phyloP scores from a whole-genome alignment of 2,329 filamentous ascomycete genomes.

The Beauveria pseudobassiana region DNA sequence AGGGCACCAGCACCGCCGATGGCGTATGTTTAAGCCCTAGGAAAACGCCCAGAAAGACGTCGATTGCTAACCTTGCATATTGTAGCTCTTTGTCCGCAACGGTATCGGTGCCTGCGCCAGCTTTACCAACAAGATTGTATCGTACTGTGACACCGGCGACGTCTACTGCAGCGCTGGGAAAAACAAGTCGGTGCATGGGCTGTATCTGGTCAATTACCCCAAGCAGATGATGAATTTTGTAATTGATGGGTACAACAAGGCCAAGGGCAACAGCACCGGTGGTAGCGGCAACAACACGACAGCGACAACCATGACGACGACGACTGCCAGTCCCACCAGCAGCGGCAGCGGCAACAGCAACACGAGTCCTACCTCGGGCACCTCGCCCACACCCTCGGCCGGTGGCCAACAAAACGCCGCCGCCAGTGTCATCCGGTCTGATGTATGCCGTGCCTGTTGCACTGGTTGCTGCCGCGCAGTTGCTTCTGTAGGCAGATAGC shows the following conservation, averaged over 20 bases:
- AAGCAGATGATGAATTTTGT: constrained; percentile 28
- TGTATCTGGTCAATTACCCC: constrained; percentile 30
- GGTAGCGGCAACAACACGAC: constrained; percentile 5
- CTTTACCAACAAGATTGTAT: constrained; percentile 28
- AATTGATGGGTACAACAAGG: constrained; percentile 23
- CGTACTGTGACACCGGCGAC: constrained; percentile 36
- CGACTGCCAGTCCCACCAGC: constrained; percentile 10
- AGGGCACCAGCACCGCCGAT: constrained; percentile 28
- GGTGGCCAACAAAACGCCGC: neutral
- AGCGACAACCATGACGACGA: constrained; percentile 4
- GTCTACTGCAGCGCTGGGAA: constrained; percentile 31
- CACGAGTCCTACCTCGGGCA: neutral
- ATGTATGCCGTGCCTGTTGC: constrained; percentile 4
- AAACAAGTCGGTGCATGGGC: constrained; percentile 22
- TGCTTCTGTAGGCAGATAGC: constrained; percentile 1
- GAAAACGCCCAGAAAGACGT: neutral
- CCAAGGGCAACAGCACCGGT: constrained; percentile 8
- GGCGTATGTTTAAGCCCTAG: constrained; percentile 25
- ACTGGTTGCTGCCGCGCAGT: constrained; percentile 1
- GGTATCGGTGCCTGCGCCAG: constrained; percentile 27
- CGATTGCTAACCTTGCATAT: neutral
- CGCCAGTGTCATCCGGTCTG: neutral
- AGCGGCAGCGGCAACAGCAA: neutral
- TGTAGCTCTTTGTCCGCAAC: constrained; percentile 30
- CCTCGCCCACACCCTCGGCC: neutral